Percentiles rank a stretch among this genome's conserved stretches.
Conservation (phyloP, 1,284 basidiomycete species). For the Puccinia hordei region DNA sequence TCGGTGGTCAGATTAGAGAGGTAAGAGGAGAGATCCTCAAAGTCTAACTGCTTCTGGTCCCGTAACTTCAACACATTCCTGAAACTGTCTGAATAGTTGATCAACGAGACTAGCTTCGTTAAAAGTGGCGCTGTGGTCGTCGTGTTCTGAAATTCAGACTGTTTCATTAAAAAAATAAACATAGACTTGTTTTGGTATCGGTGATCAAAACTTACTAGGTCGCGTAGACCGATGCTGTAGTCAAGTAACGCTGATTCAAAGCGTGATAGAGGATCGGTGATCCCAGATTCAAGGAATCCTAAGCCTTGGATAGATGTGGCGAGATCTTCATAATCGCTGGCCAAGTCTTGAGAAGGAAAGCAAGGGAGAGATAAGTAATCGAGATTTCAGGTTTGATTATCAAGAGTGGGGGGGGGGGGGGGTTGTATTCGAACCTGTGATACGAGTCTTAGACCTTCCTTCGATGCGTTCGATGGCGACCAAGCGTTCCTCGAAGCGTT, state of each 20-base stretch:
- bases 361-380: slow-evolving; percentile 11
- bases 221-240: slow-evolving; percentile 80
- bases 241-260: slow-evolving; percentile 93
- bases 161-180: slow-evolving; percentile 51
- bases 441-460: slow-evolving; percentile 47
- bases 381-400: background rate
- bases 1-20: slow-evolving; percentile 85
- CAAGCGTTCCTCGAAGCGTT: slow-evolving; percentile 92
- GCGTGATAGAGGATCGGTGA: slow-evolving; percentile 92
- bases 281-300: slow-evolving; percentile 94
- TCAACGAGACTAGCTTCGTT: slow-evolving; percentile 80
- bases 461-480: slow-evolving; percentile 75
- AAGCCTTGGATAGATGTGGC: slow-evolving; percentile 93
- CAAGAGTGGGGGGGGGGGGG: background rate
- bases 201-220: slow-evolving; percentile 58
- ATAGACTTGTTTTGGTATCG: slow-evolving; percentile 19
- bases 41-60: slow-evolving; percentile 98
- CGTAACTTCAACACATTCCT: slow-evolving; percentile 86
- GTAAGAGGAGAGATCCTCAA: slow-evolving; percentile 95
- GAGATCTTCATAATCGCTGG: slow-evolving; percentile 93
- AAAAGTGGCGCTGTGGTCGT: slow-evolving; percentile 68
- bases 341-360: slow-evolving; percentile 73
- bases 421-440: slow-evolving; percentile 50
- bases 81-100: slow-evolving; percentile 85
- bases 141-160: slow-evolving; percentile 34